Evolutionary conservation across 2,329 filamentous ascomycete species (phyloP).

Genomic region (Cladosporium sp.): DNA sequence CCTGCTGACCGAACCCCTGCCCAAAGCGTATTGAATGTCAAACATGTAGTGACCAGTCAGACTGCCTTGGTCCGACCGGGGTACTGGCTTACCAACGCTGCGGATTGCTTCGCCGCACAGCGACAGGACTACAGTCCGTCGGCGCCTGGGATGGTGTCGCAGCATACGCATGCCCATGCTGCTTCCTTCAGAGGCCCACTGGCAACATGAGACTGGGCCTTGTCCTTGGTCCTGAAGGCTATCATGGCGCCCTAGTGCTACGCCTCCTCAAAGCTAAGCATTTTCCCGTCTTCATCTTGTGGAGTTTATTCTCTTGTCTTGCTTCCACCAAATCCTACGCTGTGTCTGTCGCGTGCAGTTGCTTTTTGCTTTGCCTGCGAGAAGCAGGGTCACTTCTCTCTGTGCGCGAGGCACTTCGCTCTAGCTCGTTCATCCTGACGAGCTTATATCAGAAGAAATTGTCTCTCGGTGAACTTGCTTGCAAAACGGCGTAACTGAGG

Average conservation of each 20-base stretch:
- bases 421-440: too few relatives aligned
- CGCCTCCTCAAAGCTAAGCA: slow-evolving; percentile 1
- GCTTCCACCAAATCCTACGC: neutral
- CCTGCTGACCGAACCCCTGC: neutral
- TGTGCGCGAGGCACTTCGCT: too few relatives aligned
- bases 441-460: too few relatives aligned
- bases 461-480: too few relatives aligned
- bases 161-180: neutral
- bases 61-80: neutral
- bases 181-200: neutral
- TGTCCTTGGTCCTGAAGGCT: neutral
- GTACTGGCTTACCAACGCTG: neutral
- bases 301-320: neutral
- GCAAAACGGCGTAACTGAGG: too few relatives aligned
- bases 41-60: neutral
- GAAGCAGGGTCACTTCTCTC: too few relatives aligned
- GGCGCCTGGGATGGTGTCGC: neutral
- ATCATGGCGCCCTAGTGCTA: neutral
- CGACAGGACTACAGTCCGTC: neutral
- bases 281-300: slow-evolving; percentile 3
- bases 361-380: too few relatives aligned
- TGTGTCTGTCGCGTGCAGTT: too few relatives aligned
- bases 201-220: neutral
- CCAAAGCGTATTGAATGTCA: neutral
- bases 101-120: too few relatives aligned